phyloP scores from a whole-genome alignment of 805 yeast species.

The Metschnikowia gelsemii region DNA sequence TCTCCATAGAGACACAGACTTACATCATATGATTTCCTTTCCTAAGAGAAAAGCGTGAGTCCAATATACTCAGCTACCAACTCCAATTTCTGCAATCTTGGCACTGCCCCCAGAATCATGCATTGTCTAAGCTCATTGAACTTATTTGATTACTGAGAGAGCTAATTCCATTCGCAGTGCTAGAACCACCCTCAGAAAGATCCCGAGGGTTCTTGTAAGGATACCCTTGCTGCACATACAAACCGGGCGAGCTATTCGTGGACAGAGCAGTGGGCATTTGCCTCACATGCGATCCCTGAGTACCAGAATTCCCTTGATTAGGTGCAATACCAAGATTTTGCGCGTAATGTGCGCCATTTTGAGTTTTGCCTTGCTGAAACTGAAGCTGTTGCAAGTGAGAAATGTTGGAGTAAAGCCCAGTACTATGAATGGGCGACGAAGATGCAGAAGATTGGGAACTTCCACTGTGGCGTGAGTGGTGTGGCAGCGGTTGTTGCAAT shows the following conservation, averaged over 20 bases:
- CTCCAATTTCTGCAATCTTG: neutral
- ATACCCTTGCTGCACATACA: slow-evolving; percentile 14
- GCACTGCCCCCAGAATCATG: neutral
- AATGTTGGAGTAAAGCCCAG: slow-evolving; percentile 20
- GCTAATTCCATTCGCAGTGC: slow-evolving; percentile 1
- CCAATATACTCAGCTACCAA: neutral
- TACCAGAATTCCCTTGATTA: slow-evolving; percentile 9
- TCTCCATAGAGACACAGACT: too few species aligned
- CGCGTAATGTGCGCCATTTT: slow-evolving; percentile 18
- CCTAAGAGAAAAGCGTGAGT: neutral
- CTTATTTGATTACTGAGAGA: slow-evolving; percentile 33
- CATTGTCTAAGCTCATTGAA: slow-evolving; percentile 23
- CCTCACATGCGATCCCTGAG: slow-evolving; percentile 15
- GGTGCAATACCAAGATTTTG: slow-evolving; percentile 27
- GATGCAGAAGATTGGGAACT: slow-evolving; percentile 10
- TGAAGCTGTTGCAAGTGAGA: slow-evolving; percentile 23
- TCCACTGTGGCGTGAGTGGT: slow-evolving; percentile 18
- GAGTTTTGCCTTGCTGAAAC: slow-evolving; percentile 22
- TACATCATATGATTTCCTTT: too few species aligned
- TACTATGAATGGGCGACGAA: slow-evolving; percentile 15
- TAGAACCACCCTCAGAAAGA: slow-evolving; percentile 4
- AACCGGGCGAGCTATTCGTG: slow-evolving; percentile 18
- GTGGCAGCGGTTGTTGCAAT: slow-evolving; percentile 37
- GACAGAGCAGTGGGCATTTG: slow-evolving; percentile 18
- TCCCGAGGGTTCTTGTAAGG: slow-evolving; percentile 16